Evolutionary conservation across 345 rosid species (phyloP), one percentile per base, ranked within the genome.

Genomic region (Pistacia vera): DNA sequence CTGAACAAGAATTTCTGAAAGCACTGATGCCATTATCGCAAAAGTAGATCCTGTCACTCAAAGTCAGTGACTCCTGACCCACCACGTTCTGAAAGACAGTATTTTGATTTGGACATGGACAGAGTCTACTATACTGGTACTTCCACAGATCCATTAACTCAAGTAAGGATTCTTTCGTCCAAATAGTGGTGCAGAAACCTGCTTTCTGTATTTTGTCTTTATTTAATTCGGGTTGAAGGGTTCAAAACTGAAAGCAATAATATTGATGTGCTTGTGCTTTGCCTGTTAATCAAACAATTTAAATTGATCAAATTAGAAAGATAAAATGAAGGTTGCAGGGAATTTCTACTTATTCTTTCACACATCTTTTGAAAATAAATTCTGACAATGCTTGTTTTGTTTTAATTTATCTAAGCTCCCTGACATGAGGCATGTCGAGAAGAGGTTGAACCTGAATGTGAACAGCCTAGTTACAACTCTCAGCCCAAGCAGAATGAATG

Each of bases 31-130:
- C 41, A 11, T 75, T 74, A 79, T 75, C 63, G 81, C 81, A 4
- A 90, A 84, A 85, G 90, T 76, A 8, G 95, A 86, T 82, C 98
- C 99, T 41, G 86, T 89, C 59, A 87, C 91, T 77, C 98, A 14
- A 91, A 83, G 74, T 81, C 90, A 38, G 83, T 79, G 55, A 93
- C 90, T 25, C 98, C 97, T 1, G 90, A 92, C 51, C 94, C 94
- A 22, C 89, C 85, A 70, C 75, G 83, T 48, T 57, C 75, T 28
- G 92, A 84, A 63, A 83, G 86, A 72, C 75, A 51, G 20, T 77
- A 57, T 70, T 73, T 78, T 58, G 92, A 80, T 54, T 49, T 79
- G 81, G 85, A 82, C 74, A 35, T 69, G 2, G 33, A 4, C 68
- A 79, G 86, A 82, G 59, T 58, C 79, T 70, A 44, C 62, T 36